Conservation (phyloP, 495 filamentous ascomycete species). For the Penicillium cinerascens region DNA sequence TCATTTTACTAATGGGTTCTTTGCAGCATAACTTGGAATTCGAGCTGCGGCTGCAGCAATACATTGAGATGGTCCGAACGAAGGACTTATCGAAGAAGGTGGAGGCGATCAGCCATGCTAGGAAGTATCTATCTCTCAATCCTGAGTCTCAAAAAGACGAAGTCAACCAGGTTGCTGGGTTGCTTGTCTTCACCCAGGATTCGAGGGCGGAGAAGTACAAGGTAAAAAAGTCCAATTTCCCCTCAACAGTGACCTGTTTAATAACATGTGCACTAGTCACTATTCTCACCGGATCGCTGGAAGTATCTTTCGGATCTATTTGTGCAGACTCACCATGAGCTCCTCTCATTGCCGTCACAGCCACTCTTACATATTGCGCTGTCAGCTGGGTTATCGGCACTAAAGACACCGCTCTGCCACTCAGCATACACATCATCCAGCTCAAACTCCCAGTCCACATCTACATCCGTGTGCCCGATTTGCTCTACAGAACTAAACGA, state of each 20-base stretch:
- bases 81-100: conserved; percentile 55
- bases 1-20: neutral
- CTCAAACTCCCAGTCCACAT: conserved; percentile 55
- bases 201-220: conserved; percentile 60
- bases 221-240: conserved; percentile 38
- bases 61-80: conserved; percentile 80
- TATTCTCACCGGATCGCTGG: conserved; percentile 75
- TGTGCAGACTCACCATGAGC: conserved; percentile 76
- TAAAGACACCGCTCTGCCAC: conserved; percentile 95
- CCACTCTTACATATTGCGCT: conserved; percentile 92
- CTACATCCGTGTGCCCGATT: conserved; percentile 80
- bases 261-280: conserved; percentile 43
- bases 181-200: conserved; percentile 70
- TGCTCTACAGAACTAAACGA: conserved; percentile 93
- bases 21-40: conserved; percentile 82
- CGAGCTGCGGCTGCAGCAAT: conserved; percentile 92
- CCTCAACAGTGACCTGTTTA: neutral
- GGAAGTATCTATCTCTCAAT: conserved; percentile 70
- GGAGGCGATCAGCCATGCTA: conserved; percentile 78
- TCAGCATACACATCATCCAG: conserved; percentile 57
- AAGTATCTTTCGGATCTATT: conserved; percentile 74
- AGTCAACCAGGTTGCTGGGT: conserved; percentile 68
- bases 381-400: conserved; percentile 84
- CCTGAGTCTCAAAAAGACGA: conserved; percentile 63
- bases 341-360: conserved; percentile 75